phyloP scores from a whole-genome alignment of 768 basidiomycete genomes.

The Panaeolus cyanescens region DNA sequence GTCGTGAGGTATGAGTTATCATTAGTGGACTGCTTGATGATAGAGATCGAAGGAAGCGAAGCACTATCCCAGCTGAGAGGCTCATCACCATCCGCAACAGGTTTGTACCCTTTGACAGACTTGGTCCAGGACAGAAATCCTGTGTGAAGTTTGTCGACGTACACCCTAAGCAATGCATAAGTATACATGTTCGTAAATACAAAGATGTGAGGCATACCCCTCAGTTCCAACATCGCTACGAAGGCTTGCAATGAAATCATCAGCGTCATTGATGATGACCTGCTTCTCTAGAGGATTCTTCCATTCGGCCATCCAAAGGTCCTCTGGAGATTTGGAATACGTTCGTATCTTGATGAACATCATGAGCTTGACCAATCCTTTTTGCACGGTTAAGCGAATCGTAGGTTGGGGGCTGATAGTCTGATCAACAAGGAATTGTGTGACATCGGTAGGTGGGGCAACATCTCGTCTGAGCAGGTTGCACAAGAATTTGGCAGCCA shows the following conservation, averaged over 20 bases:
- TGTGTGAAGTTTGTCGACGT: constrained; percentile 73
- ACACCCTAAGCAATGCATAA: constrained; percentile 39
- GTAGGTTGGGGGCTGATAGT: constrained; percentile 71
- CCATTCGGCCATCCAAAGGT: constrained; percentile 78
- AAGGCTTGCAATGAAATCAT: constrained; percentile 50
- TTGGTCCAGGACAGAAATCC: constrained; percentile 80
- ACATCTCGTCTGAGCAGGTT: constrained; percentile 67
- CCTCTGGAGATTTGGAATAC: constrained; percentile 60
- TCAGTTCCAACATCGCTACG: constrained; percentile 37
- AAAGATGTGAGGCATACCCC: constrained; percentile 29
- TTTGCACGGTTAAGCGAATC: constrained; percentile 65
- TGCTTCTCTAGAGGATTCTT: constrained; percentile 55
- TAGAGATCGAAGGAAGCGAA: constrained; percentile 51
- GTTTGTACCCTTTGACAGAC: constrained; percentile 60
- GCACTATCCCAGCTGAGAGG: constrained; percentile 53
- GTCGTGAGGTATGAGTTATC: constrained; percentile 60
- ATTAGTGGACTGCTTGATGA: constrained; percentile 48
- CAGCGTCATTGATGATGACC: constrained; percentile 47
- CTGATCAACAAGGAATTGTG: constrained; percentile 65
- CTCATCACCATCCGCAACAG: constrained; percentile 35
- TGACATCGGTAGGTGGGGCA: constrained; percentile 51
- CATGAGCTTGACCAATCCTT: constrained; percentile 67
- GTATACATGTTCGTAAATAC: not conserved
- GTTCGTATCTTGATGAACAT: constrained; percentile 77
- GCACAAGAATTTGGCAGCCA: constrained; percentile 61